A percentile compares a stretch with the other conserved stretches of the same genome.
Conservation (phyloP, 768 basidiomycete genomes). For the Boletus pseudopeckii region DNA sequence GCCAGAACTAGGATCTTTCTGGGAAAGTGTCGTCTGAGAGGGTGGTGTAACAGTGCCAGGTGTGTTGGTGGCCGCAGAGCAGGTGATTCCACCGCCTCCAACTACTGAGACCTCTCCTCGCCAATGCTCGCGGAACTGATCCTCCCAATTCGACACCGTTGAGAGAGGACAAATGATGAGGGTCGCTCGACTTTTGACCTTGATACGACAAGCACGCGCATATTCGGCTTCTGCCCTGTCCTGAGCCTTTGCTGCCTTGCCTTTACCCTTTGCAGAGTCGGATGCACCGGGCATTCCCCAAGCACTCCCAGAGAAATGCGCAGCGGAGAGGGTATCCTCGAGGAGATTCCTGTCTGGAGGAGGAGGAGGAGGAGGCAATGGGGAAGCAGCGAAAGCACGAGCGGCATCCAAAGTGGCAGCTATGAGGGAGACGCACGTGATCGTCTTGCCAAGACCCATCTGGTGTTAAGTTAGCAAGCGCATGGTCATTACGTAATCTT, state of each 20-base stretch:
- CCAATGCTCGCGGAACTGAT: conserved; percentile 98
- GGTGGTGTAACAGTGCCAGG: conserved; percentile 37
- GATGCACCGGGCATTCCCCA: conserved; percentile 76
- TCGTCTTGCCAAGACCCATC: conserved; percentile 99
- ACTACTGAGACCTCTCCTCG: conserved; percentile 79
- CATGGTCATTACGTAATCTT: conserved; percentile 12
- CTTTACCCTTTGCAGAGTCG: conserved; percentile 51
- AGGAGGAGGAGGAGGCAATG: conserved; percentile 44
- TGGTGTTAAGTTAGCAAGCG: conserved; percentile 29
- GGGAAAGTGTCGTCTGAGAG: conserved; percentile 32
- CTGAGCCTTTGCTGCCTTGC: conserved; percentile 60
- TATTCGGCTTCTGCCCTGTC: conserved; percentile 73
- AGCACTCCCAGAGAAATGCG: conserved; percentile 73
- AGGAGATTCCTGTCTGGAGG: conserved; percentile 35
- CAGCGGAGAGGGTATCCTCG: conserved; percentile 38
- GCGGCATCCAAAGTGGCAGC: conserved; percentile 80
- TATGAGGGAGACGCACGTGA: conserved; percentile 91
- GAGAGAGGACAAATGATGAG: conserved; percentile 96
- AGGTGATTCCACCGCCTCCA: conserved; percentile 62
- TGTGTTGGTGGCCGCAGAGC: conserved; percentile 29
- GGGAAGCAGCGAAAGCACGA: conserved; percentile 55
- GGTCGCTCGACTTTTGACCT: conserved; percentile 82
- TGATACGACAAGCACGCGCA: conserved; percentile 69
- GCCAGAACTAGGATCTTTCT: conserved; percentile 26
- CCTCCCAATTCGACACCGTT: conserved; percentile 98